Percentiles rank a stretch among this genome's conserved stretches.
Conservation (phyloP, 352 stramenopile genomes). For the Phytophthora chlamydospora region DNA sequence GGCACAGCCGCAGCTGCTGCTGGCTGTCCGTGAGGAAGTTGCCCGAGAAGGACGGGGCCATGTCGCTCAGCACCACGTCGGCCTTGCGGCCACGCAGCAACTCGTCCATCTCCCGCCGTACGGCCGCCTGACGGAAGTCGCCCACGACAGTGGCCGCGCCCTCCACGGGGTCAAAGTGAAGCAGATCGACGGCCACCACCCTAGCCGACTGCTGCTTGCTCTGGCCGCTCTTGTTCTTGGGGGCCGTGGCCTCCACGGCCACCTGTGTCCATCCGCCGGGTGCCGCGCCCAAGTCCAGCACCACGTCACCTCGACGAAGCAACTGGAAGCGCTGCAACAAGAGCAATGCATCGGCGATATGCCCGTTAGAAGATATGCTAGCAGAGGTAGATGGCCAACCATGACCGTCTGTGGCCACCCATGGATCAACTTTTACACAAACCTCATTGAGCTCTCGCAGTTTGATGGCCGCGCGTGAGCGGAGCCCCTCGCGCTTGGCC, state of each 20-base stretch:
- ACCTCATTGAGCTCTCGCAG: conserved; percentile 84
- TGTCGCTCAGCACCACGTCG: conserved; percentile 89
- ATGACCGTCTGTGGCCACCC: background rate
- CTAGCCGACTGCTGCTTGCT: conserved; percentile 17
- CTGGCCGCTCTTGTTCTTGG: conserved; percentile 24
- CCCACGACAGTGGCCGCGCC: conserved; percentile 75
- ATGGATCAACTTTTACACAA: background rate
- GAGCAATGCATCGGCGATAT: background rate
- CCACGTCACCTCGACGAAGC: conserved; percentile 63
- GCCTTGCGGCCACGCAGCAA: conserved; percentile 52
- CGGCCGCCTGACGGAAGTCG: conserved; percentile 72
- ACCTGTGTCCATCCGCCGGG: conserved; percentile 88
- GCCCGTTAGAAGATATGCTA: no score
- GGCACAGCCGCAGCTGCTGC: conserved; percentile 80
- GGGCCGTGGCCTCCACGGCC: conserved; percentile 59
- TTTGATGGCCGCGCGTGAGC: conserved; percentile 84
- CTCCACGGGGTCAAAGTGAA: conserved; percentile 73
- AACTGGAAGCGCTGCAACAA: conserved; percentile 44
- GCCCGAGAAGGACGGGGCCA: conserved; percentile 86
- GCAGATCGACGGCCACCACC: conserved; percentile 82
- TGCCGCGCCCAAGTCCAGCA: conserved; percentile 85
- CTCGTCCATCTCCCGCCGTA: conserved; percentile 62
- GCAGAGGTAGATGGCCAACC: no score
- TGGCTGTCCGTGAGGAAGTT: conserved; percentile 80
- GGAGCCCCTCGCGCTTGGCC: conserved; percentile 81